Percentiles rank a stretch among this genome's conserved stretches.
Evolutionary conservation across 2,329 filamentous ascomycete species (phyloP).

Genomic region (Botrytis fabae): DNA sequence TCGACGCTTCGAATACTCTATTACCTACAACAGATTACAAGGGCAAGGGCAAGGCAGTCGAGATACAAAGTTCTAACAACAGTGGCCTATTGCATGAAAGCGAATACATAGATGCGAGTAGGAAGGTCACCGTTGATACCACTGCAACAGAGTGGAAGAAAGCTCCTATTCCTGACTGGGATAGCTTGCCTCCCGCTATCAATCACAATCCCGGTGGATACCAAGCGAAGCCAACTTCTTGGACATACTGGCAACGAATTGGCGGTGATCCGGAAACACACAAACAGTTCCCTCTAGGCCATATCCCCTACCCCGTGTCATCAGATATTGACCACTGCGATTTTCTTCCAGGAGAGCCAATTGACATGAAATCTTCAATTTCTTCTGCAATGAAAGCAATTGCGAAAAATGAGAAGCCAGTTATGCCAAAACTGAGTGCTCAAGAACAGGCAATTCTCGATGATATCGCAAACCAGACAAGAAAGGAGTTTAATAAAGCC

Average conservation of each 20-base stretch:
- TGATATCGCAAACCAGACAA: not conserved
- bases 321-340: slow-evolving; percentile 17
- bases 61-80: not conserved
- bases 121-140: not conserved
- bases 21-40: not conserved
- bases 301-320: slow-evolving; percentile 18
- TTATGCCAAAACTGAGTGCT: slow-evolving; percentile 6
- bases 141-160: slow-evolving; percentile 4
- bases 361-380: slow-evolving; percentile 4
- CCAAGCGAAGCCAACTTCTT: slow-evolving; percentile 13
- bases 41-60: not conserved
- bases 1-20: not conserved
- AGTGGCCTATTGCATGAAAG: not conserved
- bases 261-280: slow-evolving; percentile 23
- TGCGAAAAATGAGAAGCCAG: not conserved
- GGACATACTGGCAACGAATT: slow-evolving; percentile 23
- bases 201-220: slow-evolving; percentile 17
- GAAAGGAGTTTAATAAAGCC: slow-evolving; percentile 12
- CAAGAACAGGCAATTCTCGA: slow-evolving; percentile 4
- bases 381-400: not conserved
- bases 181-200: slow-evolving; percentile 4
- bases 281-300: slow-evolving; percentile 18
- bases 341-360: slow-evolving; percentile 8
- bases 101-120: not conserved
- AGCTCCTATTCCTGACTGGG: slow-evolving; percentile 17